Base-by-base conservation (phyloP, 805 yeast species). In the Kregervanrija delftensis region DNA sequence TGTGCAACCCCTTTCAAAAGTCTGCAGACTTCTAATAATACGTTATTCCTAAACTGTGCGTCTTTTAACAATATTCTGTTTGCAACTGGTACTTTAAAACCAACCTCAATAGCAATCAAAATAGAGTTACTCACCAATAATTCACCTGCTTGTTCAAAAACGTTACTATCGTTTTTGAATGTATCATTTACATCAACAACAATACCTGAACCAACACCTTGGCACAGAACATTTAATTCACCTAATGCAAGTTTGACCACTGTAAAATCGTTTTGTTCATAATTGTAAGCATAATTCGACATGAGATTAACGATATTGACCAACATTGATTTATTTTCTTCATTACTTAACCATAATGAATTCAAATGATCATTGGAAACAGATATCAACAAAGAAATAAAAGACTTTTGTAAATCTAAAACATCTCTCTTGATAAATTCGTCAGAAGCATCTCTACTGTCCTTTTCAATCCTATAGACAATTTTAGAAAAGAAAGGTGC, bases 321-420 rank as follows among this genome's bases (percentile, higher is more conserved):
- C 45, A 89, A 70, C 11, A 67, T 74, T 44, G 64, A 66, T 57
- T 77, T 77, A 61, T 88, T 88, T 37, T 78, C 75, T 4, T 35
- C 17, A 47, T 76, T 79, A 3, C 87, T 76, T 44, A 89, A 67
- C 58, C 93, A 76, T 45, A 93, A 68, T 43, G 95, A 83, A 13
- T 91, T 79, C 52, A 82, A 78, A 57, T 86, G 83, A 65, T 93
- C 95, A 49, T 84, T 74, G 14, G 86, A 73, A 35, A 93, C 64
- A 15, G 84, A 74, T 55, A 83, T 77, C 40, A 93, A 58, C 51
- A 90, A 76, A 14, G 79, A 76, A 59, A 86, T 74, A 53, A 83
- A 81, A 9, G 88, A 73, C 53, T 80, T 81, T 54, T 86, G 84
- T 57, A 91, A 68, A 37, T 74, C 72, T 41, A 76, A 65, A 55